Evolutionary conservation across 345 rosid species (phyloP).

Genomic region (Populus euphratica): DNA sequence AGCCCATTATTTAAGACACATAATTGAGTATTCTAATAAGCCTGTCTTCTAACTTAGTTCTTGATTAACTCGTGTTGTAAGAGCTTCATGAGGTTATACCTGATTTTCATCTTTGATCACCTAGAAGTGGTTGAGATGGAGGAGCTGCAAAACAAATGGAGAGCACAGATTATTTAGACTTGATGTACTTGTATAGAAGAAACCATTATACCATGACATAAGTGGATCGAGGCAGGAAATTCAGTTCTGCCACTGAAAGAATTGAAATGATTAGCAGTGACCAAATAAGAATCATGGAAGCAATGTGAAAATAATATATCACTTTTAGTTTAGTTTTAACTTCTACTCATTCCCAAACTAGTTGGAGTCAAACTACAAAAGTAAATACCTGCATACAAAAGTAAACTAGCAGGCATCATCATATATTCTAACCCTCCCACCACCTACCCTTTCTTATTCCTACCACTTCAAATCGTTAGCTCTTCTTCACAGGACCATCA

Average conservation of each 20-base stretch:
- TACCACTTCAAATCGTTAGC: too few relatives aligned
- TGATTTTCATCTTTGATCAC: conserved; percentile 22
- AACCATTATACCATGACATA: too few relatives aligned
- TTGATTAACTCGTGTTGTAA: not conserved
- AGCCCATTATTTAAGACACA: not conserved
- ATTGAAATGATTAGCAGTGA: not conserved
- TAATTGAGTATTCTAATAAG: not conserved
- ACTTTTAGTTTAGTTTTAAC: not conserved
- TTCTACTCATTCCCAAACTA: not conserved
- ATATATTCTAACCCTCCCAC: too few relatives aligned
- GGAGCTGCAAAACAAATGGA: conserved; percentile 26
- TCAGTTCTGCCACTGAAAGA: not conserved
- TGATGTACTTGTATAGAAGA: too few relatives aligned
- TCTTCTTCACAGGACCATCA: too few relatives aligned
- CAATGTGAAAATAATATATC: not conserved
- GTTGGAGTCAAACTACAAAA: not conserved
- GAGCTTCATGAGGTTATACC: conserved; percentile 1
- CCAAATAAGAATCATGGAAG: not conserved
- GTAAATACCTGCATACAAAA: not conserved
- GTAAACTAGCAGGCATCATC: too few relatives aligned
- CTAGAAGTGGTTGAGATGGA: conserved; percentile 31
- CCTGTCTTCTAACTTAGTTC: not conserved
- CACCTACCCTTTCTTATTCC: too few relatives aligned
- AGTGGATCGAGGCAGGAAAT: not conserved
- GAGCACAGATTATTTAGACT: not conserved